Evolutionary conservation across 2,329 filamentous ascomycete genomes (phyloP).

Genomic region (Claviceps sp.): DNA sequence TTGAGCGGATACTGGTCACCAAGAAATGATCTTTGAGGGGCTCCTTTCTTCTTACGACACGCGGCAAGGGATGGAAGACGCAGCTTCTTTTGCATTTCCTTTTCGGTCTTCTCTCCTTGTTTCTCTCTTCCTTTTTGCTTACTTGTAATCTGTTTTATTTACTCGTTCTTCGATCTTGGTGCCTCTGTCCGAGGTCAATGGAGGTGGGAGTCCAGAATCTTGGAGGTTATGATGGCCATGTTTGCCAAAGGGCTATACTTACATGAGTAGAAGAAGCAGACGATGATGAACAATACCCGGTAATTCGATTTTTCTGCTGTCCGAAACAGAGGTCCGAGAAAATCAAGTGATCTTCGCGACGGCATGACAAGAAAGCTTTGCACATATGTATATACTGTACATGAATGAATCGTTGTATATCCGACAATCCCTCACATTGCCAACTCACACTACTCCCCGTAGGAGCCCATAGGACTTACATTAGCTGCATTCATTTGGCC

Average conservation of each 20-base stretch:
- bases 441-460: too few relatives aligned
- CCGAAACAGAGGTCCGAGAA: too few relatives aligned
- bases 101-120: not conserved
- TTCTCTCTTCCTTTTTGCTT: not conserved
- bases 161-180: not conserved
- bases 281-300: not conserved
- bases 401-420: too few relatives aligned
- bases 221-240: not conserved
- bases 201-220: too few relatives aligned
- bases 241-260: not conserved
- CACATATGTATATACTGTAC: too few relatives aligned
- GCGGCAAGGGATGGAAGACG: not conserved
- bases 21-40: not conserved
- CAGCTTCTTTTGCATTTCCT: not conserved
- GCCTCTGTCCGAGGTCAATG: not conserved
- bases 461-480: too few relatives aligned
- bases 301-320: too few relatives aligned
- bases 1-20: conserved; percentile 7
- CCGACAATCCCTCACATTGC: too few relatives aligned
- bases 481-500: too few relatives aligned
- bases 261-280: not conserved
- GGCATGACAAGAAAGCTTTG: too few relatives aligned
- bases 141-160: not conserved
- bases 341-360: too few relatives aligned
- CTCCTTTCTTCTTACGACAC: conserved; percentile 6